Conservation (phyloP, 176 grass and related monocot species). For the Elaeis guineensis region DNA sequence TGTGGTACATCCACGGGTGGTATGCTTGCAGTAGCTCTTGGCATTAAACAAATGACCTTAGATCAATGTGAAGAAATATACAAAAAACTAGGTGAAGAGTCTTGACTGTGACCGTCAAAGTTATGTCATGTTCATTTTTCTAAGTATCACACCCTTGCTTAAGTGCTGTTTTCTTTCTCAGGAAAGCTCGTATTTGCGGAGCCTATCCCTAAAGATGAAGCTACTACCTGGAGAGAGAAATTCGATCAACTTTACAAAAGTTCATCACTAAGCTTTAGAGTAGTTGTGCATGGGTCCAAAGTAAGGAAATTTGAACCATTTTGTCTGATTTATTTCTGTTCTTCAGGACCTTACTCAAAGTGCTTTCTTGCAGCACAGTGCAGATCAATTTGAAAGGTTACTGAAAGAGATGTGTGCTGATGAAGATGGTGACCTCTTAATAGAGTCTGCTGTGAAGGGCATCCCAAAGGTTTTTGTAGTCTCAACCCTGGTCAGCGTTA, state of each 20-base stretch:
- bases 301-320: conserved; percentile 22
- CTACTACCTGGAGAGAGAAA: conserved; percentile 90
- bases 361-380: conserved; percentile 80
- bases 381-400: conserved; percentile 94
- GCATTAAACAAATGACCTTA: conserved; percentile 85
- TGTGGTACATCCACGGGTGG: conserved; percentile 98
- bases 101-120: conserved; percentile 9
- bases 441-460: conserved; percentile 91
- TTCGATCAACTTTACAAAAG: conserved; percentile 97
- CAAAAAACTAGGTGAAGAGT: conserved; percentile 74
- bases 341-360: conserved; percentile 2
- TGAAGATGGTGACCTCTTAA: conserved; percentile 93
- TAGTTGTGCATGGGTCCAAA: conserved; percentile 98
- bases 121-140: no score
- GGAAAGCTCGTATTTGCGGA: conserved; percentile 98
- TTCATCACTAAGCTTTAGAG: conserved; percentile 96
- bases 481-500: conserved; percentile 90
- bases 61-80: conserved; percentile 99
- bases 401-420: conserved; percentile 89
- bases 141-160: no score
- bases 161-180: conserved; percentile 4
- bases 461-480: conserved; percentile 96
- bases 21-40: conserved; percentile 97
- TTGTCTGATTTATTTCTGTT: conserved; percentile 6
- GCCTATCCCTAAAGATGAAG: conserved; percentile 90